phyloP scores from a whole-genome alignment of 139 green algal genomes.

The Tetraselmis striata region DNA sequence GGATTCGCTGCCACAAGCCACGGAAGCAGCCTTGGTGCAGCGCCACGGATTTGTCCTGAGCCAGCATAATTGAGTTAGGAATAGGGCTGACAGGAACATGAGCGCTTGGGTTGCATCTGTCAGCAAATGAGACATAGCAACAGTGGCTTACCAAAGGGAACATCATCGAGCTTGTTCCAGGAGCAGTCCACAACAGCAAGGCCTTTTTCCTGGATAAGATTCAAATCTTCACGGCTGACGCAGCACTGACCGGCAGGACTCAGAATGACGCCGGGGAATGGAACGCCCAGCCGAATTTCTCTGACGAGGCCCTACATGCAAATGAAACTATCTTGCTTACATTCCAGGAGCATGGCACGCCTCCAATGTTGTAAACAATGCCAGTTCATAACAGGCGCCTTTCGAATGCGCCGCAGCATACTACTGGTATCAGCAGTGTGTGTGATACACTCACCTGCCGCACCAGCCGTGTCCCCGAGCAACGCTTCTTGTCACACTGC shows the following conservation, averaged over 20 bases:
- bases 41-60: conserved; percentile 62
- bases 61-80: too few relatives aligned
- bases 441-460: conserved; percentile 15
- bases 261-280: conserved; percentile 80
- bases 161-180: conserved; percentile 92
- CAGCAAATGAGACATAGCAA: too few relatives aligned
- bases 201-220: conserved; percentile 69
- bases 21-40: conserved; percentile 78
- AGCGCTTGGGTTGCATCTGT: too few relatives aligned
- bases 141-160: conserved; percentile 80
- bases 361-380: too few relatives aligned
- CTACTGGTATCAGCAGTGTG: too few relatives aligned
- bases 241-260: conserved; percentile 50
- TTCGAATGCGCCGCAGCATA: too few relatives aligned
- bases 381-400: too few relatives aligned
- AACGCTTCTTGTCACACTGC: conserved; percentile 84
- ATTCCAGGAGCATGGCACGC: too few relatives aligned
- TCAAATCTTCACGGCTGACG: conserved; percentile 72
- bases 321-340: neutral
- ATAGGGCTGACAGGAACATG: too few relatives aligned
- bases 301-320: conserved; percentile 45
- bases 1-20: conserved; percentile 96
- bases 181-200: conserved; percentile 98
- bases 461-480: conserved; percentile 55
- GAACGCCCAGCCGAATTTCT: conserved; percentile 72